These are phyloP conservation scores for Betula pendula DNA, from an alignment of 306 rosid species.

Conservation along the genomic window DNA sequence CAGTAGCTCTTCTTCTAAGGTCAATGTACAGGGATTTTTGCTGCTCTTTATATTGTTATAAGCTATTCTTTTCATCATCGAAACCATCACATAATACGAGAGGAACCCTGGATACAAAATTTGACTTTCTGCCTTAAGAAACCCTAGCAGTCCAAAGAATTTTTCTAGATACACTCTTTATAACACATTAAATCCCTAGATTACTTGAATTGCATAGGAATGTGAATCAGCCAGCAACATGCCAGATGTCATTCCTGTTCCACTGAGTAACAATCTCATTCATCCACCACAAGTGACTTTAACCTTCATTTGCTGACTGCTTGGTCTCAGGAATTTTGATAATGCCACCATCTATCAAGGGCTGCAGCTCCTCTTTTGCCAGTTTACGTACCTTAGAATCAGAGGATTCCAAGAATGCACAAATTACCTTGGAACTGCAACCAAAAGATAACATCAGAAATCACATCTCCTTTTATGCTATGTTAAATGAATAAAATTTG, in stretches of 20 bases:
- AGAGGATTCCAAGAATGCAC: conserved; percentile 77
- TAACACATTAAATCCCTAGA: neutral
- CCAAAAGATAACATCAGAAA: conserved; percentile 27
- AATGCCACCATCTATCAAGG: conserved; percentile 58
- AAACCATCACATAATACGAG: conserved; percentile 15
- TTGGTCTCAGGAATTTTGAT: conserved; percentile 47
- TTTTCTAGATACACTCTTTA: neutral
- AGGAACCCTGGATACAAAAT: conserved; percentile 27
- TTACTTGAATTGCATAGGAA: neutral
- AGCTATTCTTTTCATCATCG: neutral
- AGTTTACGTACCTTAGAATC: conserved; percentile 49
- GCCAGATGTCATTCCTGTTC: neutral
- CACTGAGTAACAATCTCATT: conserved; percentile 8
- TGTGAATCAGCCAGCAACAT: conserved; percentile 17
- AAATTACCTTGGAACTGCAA: conserved; percentile 78
- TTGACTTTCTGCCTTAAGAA: conserved; percentile 28
- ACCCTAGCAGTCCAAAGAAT: conserved; percentile 1
- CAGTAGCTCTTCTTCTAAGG: neutral
- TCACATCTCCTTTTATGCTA: neutral
- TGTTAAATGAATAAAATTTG: conserved; percentile 12
- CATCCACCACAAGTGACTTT: conserved; percentile 16
- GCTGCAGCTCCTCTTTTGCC: conserved; percentile 66
- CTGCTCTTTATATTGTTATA: neutral
- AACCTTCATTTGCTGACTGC: conserved; percentile 18
- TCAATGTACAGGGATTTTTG: neutral